Evolutionary conservation across 768 basidiomycete species (phyloP), one percentile per base, ranked within the genome.

Genomic region (Phylloporus sp.): DNA sequence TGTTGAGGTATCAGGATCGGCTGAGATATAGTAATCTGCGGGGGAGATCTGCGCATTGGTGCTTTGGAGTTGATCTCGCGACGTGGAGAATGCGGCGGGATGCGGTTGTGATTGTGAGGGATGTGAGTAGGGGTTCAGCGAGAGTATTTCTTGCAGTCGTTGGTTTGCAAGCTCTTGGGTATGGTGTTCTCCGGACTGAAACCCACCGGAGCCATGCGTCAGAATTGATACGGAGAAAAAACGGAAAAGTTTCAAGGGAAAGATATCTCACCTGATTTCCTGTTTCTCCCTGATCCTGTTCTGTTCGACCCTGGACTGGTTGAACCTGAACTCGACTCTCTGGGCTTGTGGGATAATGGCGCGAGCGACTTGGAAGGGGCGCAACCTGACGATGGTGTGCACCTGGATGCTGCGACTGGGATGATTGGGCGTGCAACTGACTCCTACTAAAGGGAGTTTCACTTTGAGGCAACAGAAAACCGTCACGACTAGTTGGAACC

Each of bases 111-210:
- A 53, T 26, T 32, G 23, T 24, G 28, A 18, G 39, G 42, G 15
- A 27, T 45, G 26, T 4, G 53, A 0, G 35, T 60, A 44, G 7
- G 61, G 31, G 4, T 23, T 5, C 6, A 57, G 28, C 2, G 62
- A 58, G 18, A 66, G 63, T 20, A 66, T 24, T n/a, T 66, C 55
- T 29, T 65, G 65, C 4, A 67, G 27, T 0, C 65, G 65, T 44
- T 57, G 62, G 16, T 45, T 62, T 9, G 57, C 39, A 7, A 66
- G 48, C 3, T 46, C 57, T 39, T 53, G 58, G 5, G 26, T 24
- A 34, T 5, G 50, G 6, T 26, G 50, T 13, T 53, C 47, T 41
- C 31, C 53, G 26, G 27, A 20, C 45, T 55, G 43, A 40, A 34
- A 10, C 4, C 18, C n/a, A 36, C 15, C 35, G n/a, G 18, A 36